Percentiles rank a stretch among this genome's conserved stretches.
These are phyloP conservation scores for Amphicarpaea edgeworthii DNA, from an alignment of 306 rosid genomes.

Conservation along the genomic window DNA sequence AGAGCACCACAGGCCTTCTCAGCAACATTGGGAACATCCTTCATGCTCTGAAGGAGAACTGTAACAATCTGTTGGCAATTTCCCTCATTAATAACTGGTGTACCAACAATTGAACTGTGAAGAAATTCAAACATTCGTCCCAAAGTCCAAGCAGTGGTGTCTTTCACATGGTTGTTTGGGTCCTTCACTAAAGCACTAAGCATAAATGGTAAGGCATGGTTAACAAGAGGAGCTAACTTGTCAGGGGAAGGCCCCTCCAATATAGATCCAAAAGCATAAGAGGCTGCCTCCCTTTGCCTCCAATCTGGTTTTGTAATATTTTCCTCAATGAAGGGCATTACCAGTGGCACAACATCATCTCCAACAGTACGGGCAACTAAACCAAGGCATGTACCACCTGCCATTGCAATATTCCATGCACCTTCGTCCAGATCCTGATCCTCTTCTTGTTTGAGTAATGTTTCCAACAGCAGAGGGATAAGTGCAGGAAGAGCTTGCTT, in stretches of 20 bases:
- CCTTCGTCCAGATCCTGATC: slow-evolving; percentile 98
- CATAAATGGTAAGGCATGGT: slow-evolving; percentile 79
- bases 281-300: slow-evolving; percentile 96
- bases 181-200: slow-evolving; percentile 78
- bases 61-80: slow-evolving; percentile 83
- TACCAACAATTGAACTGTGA: slow-evolving; percentile 74
- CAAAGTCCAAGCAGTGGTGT: slow-evolving; percentile 95
- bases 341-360: slow-evolving; percentile 83
- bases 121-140: slow-evolving; percentile 95
- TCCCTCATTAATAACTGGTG: slow-evolving; percentile 78
- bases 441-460: slow-evolving; percentile 94
- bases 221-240: slow-evolving; percentile 75
- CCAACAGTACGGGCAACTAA: slow-evolving; percentile 91
- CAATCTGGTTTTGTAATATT: slow-evolving; percentile 87
- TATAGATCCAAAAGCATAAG: slow-evolving; percentile 94
- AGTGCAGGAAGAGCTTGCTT: slow-evolving; percentile 94
- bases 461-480: slow-evolving; percentile 84
- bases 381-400: slow-evolving; percentile 96
- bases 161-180: slow-evolving; percentile 89
- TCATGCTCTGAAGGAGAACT: slow-evolving; percentile 94
- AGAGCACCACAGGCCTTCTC: slow-evolving; percentile 97
- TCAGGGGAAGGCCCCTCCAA: slow-evolving; percentile 91
- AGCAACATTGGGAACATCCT: slow-evolving; percentile 91
- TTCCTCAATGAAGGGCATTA: slow-evolving; percentile 89
- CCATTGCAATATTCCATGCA: slow-evolving; percentile 98